phyloP scores from a whole-genome alignment of 345 rosid species.

The Acer negundo region DNA sequence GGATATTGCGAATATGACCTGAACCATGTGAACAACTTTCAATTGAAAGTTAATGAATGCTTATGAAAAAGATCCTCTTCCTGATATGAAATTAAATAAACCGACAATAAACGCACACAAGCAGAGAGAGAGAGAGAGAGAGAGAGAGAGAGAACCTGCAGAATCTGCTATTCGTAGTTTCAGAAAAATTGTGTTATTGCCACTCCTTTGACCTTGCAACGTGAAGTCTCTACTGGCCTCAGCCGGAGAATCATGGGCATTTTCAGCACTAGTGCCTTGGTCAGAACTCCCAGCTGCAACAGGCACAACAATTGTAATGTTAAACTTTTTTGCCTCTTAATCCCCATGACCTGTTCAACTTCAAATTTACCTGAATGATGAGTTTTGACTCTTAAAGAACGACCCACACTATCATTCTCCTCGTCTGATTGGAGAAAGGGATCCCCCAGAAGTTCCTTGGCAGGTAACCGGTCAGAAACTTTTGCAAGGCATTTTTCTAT shows the following conservation, averaged over 20 bases:
- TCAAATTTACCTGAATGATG: constrained; percentile 40
- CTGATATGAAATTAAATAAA: background rate
- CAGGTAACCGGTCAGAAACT: constrained; percentile 72
- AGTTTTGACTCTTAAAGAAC: constrained; percentile 30
- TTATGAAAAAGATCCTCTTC: background rate
- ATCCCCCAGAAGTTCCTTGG: constrained; percentile 85
- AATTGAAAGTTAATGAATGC: constrained; percentile 3
- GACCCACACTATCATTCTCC: constrained; percentile 47
- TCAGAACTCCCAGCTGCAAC: constrained; percentile 44
- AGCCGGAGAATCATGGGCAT: constrained; percentile 27
- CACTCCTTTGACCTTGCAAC: constrained; percentile 86
- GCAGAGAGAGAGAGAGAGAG: constrained; percentile 22
- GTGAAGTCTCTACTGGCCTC: constrained; percentile 58
- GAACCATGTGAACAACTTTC: constrained; percentile 16
- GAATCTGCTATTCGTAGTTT: constrained; percentile 86
- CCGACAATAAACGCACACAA: background rate
- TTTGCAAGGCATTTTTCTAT: constrained; percentile 89
- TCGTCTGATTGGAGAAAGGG: constrained; percentile 71
- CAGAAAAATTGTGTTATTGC: constrained; percentile 72
- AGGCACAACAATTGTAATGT: constrained; percentile 11
- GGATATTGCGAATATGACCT: constrained; percentile 89
- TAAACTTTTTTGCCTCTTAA: constrained; percentile 8
- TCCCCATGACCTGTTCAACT: background rate
- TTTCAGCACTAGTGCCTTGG: constrained; percentile 24
- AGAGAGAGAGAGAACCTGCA: constrained; percentile 54